These are phyloP conservation scores for Cucurbita argyrosperma DNA, from an alignment of 306 rosid species.

Conservation along the genomic window DNA sequence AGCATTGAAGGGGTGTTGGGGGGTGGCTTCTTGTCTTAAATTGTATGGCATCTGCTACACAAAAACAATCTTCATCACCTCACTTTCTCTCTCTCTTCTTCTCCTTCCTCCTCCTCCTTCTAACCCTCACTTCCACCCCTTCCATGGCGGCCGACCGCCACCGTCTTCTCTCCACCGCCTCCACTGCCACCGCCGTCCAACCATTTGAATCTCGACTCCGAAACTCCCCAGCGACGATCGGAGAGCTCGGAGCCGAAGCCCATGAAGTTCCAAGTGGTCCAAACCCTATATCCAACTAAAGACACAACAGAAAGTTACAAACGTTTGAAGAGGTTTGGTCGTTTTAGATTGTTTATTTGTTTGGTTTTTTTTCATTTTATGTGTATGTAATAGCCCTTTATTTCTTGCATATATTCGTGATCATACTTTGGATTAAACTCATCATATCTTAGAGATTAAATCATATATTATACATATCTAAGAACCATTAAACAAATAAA, in stretches of 20 bases:
- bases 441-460: not conserved
- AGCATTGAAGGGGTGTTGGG: constrained; percentile 91
- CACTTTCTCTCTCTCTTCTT: constrained; percentile 46
- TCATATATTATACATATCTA: not conserved
- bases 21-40: constrained; percentile 82
- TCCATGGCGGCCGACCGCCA: constrained; percentile 5
- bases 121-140: constrained; percentile 18
- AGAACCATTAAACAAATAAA: not conserved
- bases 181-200: constrained; percentile 19
- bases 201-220: constrained; percentile 25
- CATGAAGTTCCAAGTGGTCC: constrained; percentile 18
- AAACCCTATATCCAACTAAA: constrained; percentile 11
- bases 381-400: constrained; percentile 5
- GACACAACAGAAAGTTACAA: not conserved
- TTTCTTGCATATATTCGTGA: not conserved
- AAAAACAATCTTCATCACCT: constrained; percentile 34
- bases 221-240: not conserved
- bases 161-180: constrained; percentile 29
- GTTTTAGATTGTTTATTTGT: not conserved
- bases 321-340: constrained; percentile 3
- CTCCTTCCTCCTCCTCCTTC: constrained; percentile 46
- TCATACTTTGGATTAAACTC: not conserved
- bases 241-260: constrained; percentile 1
- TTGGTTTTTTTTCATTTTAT: not conserved
- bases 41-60: constrained; percentile 71